Conservation (phyloP, 331 rosid species). For the Quercus lobata region DNA sequence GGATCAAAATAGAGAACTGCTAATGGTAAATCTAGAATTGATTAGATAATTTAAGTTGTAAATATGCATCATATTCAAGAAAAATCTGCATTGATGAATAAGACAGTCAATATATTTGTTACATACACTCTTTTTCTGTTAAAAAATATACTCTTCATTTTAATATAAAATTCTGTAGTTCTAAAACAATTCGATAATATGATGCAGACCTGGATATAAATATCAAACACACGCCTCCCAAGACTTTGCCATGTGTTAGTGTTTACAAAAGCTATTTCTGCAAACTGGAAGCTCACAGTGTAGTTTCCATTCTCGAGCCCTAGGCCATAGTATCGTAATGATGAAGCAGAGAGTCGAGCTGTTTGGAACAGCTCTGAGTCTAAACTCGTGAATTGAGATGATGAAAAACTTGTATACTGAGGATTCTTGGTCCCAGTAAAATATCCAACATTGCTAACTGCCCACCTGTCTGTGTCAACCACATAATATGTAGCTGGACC, state of each 20-base stretch:
- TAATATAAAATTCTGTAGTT: neutral
- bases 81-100: neutral
- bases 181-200: neutral
- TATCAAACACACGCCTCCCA: conserved; percentile 74
- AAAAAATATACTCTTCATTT: neutral
- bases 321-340: conserved; percentile 77
- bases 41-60: neutral
- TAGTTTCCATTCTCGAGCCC: conserved; percentile 82
- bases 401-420: conserved; percentile 18
- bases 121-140: neutral
- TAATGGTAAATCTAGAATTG: no score
- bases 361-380: conserved; percentile 63
- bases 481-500: conserved; percentile 74
- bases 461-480: conserved; percentile 54
- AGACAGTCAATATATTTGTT: neutral
- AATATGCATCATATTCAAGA: neutral
- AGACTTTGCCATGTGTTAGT: conserved; percentile 50
- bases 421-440: conserved; percentile 29
- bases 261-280: conserved; percentile 48
- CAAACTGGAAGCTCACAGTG: conserved; percentile 62
- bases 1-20: no score
- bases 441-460: conserved; percentile 66
- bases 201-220: conserved; percentile 68
- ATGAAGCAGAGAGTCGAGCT: conserved; percentile 71
- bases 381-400: conserved; percentile 46